Evolutionary conservation across 1,284 basidiomycete species (phyloP), one percentile per base, ranked within the genome.

Genomic region (Pyrrhoderma noxium): DNA sequence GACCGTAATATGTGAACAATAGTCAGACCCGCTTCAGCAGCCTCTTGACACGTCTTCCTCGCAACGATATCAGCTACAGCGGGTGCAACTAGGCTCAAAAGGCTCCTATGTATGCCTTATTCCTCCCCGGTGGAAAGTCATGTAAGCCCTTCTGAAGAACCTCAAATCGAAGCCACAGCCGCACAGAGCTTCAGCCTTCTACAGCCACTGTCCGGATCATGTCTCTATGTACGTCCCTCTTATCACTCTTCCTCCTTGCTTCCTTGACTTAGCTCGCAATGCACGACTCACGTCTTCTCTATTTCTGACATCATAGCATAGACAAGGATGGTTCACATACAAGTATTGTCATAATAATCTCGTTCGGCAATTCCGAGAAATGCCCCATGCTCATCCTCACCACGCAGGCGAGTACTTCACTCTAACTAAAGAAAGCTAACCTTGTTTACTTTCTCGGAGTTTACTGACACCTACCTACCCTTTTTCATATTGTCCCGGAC

Each of bases 241-340:
- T 37, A 31, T 21, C 27, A 31, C 27, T n/a, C 19, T 51, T 37
- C 45, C 46, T 35, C n/a, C n/a, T 52, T 18, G 45, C 49, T 52
- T 52, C 56, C 22, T 58, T 57, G 47, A 47, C 49, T 53, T 31
- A 59, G 49, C 56, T 46, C 19, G 48, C 41, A 38, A 39, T 21
- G 48, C 47, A 58, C 35, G 44, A 46, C 52, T 51, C 35, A 18
- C 18, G n/a, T n/a, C n/a, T 45, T 19, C 34, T 37, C 47, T 56
- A 54, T 56, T 56, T 31, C 41, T 57, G 53, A 57, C 48, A 21
- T 50, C 55, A 57, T 61, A 90, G 87, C 83, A 86, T 65, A 79
- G 80, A 60, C 86, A 89, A 74, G 78, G 84, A 37, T 97, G 93
- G 93, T 96, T 95, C 71, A 96, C 93, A 39, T 96, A 95, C 68